Percentiles rank a stretch among this genome's conserved stretches.
These are phyloP conservation scores for Fusarium chuoi DNA, from an alignment of 2,329 filamentous ascomycete genomes.

Conservation along the genomic window DNA sequence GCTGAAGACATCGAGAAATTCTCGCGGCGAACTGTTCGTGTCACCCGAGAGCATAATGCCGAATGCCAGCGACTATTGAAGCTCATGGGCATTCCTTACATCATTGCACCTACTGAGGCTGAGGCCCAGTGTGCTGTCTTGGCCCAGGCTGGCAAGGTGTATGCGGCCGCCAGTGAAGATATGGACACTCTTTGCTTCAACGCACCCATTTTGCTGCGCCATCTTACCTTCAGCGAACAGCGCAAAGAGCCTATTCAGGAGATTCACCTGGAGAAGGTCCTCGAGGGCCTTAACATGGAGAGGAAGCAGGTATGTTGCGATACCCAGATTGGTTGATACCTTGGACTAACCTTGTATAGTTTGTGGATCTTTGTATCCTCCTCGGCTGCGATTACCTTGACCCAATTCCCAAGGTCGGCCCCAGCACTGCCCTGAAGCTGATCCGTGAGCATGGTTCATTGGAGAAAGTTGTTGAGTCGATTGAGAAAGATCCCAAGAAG, in stretches of 20 bases:
- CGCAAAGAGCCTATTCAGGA: conserved; percentile 98
- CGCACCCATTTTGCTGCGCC: conserved; percentile 86
- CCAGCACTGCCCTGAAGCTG: conserved; percentile 89
- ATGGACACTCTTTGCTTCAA: conserved; percentile 99
- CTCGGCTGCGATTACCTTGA: conserved; percentile 98
- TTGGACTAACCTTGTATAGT: conserved; percentile 61
- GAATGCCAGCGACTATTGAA: conserved; percentile 92
- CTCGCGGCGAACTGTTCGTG: conserved; percentile 88
- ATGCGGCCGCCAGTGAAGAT: conserved; percentile 95
- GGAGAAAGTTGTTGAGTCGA: conserved; percentile 85
- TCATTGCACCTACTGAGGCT: conserved; percentile 94
- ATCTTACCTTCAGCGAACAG: conserved; percentile 97
- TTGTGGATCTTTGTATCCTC: conserved; percentile 97
- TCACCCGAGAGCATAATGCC: conserved; percentile 95
- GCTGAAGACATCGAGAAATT: conserved; percentile 99
- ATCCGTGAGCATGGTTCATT: conserved; percentile 92
- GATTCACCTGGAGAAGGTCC: conserved; percentile 86
- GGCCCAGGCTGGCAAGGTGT: conserved; percentile 92
- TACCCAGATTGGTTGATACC: neutral
- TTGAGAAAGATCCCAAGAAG: conserved; percentile 78
- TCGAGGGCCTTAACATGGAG: conserved; percentile 90
- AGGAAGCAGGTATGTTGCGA: conserved; percentile 72
- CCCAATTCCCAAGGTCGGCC: conserved; percentile 93
- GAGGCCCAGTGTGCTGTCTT: conserved; percentile 96
- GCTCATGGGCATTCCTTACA: conserved; percentile 95